phyloP scores from a whole-genome alignment of 495 filamentous ascomycete genomes.

The Podospora fimiseda region DNA sequence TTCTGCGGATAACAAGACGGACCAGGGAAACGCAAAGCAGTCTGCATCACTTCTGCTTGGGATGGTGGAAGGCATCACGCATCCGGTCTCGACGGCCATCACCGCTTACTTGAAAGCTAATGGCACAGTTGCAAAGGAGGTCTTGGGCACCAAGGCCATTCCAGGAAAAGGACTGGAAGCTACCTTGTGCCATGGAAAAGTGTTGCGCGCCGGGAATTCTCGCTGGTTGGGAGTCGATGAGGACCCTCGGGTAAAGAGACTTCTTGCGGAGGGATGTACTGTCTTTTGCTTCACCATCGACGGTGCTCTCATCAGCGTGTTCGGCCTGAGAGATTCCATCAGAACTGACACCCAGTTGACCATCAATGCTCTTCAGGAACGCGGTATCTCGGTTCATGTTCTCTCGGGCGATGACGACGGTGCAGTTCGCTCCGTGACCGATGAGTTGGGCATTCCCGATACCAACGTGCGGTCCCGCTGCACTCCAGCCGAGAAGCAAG shows the following conservation, averaged over 20 bases:
- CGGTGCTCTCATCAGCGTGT: constrained; percentile 46
- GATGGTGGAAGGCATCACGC: constrained; percentile 47
- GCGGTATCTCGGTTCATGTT: constrained; percentile 54
- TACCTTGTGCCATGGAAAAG: not conserved
- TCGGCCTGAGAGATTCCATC: constrained; percentile 53
- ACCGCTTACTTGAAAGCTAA: constrained; percentile 38
- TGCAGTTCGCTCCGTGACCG: constrained; percentile 51
- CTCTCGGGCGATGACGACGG: constrained; percentile 64
- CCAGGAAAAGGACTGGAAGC: constrained; percentile 43
- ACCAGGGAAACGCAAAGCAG: constrained; percentile 8
- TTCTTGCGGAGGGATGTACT: constrained; percentile 47
- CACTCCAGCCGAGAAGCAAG: constrained; percentile 56
- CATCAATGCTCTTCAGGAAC: constrained; percentile 45
- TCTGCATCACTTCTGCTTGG: constrained; percentile 23
- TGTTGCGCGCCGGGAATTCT: constrained; percentile 56
- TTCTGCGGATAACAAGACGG: constrained; percentile 29
- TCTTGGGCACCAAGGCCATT: constrained; percentile 42
- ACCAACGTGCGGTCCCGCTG: constrained; percentile 44
- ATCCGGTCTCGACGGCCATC: constrained; percentile 64
- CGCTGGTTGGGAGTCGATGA: constrained; percentile 49
- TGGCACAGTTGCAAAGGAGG: constrained; percentile 24
- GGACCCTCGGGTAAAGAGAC: constrained; percentile 34
- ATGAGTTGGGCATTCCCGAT: constrained; percentile 45
- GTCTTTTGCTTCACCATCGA: constrained; percentile 58
- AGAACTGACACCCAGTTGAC: constrained; percentile 49